Evolutionary conservation across 345 rosid genomes (phyloP), one percentile per base, ranked within the genome.

Genomic region (Dipteronia dyeriana): DNA sequence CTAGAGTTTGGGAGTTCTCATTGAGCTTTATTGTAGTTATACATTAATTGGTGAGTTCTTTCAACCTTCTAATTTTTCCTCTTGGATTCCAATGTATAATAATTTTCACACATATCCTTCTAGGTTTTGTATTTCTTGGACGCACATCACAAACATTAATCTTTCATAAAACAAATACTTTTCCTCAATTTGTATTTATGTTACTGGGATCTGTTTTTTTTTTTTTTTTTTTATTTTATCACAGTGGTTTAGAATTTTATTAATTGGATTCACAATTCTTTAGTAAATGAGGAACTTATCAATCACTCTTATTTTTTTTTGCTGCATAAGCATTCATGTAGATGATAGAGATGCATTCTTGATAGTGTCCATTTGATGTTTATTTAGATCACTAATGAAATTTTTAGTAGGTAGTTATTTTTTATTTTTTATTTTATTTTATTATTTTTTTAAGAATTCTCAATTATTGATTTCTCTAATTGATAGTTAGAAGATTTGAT

Each of bases 1-100:
- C 23, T 34, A 70, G 57, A 68, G n/a, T 70, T 9, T 70, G 41
- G 23, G n/a, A 51, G 73, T 51, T 70, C 73, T 51, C 13, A 23
- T 39, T 66, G 59, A 26, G 41, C 14, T 70, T 51, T 70, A 51
- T 54, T 70, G 31, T 26, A 70, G 29, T 51, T 14, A 49, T 49
- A 49, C 13, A 19, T 49, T 34, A 34, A 34, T 34, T 34, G 38
- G 6, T 34, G 38, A 34, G 6, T 6, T 34, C 4, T 34, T 34
- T 34, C 38, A 34, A 34, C 38, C 38, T 34, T 34, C 38, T 6
- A 34, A 4, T 34, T 34, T 34, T 49, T 49, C 54, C 45, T 17
- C 47, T 66, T 19, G 49, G n/a, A 38, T 31, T 19, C 69, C 25
- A 38, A 38, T 9, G 4, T 70, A 31, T 8, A 69, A 45, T 41